Evolutionary conservation across 345 rosid species (phyloP), one percentile per base, ranked within the genome.

Genomic region (Cardamine resedifolia): DNA sequence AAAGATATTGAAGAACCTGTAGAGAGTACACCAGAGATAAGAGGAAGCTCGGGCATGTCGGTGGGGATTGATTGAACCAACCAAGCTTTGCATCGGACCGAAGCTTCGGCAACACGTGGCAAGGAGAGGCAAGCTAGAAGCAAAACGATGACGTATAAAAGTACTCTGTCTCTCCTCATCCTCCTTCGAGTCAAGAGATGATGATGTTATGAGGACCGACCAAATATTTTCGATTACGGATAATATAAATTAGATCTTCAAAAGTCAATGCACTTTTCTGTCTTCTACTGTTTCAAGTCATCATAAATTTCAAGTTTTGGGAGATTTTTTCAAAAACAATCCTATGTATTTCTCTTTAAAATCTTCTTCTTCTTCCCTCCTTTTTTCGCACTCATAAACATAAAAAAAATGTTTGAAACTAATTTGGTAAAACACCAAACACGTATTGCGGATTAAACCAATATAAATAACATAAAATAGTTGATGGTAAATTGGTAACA

Each of bases 61-160:
- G 95, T 92, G 68, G 98, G 98, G 76, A 90, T 88, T 36, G 98
- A 92, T 43, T 90, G 98, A 71, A 92, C 98, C 4, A 90, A 84
- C 98, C 98, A 92, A 38, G 98, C 96, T 81, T 87, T 82, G 87
- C 96, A 88, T 63, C 55, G 71, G 5, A 44, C 70, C 18, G 77
- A 53, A 2, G 90, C 74, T 7, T 74, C 71, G 0, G 69, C 36
- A 74, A 61, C 66, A 66, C 44, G 39, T 39, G 82, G 57, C 48
- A 59, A 36, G 23, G 38, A 70, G 70, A 81, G 57, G 63, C 8
- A 72, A 77, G 77, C 19, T 4, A 71, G 66, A 55, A 81, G 2
- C 19, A 74, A 70, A 27, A 84, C 74, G 28, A 77, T 30, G 18
- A 30, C 28, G 39, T 70, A 21, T 24, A 68, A 34, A 23, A 43